Percentiles rank a stretch among this genome's conserved stretches.
phyloP scores from a whole-genome alignment of 1,139 yeast genomes.

The Sugiyamaella novakii region DNA sequence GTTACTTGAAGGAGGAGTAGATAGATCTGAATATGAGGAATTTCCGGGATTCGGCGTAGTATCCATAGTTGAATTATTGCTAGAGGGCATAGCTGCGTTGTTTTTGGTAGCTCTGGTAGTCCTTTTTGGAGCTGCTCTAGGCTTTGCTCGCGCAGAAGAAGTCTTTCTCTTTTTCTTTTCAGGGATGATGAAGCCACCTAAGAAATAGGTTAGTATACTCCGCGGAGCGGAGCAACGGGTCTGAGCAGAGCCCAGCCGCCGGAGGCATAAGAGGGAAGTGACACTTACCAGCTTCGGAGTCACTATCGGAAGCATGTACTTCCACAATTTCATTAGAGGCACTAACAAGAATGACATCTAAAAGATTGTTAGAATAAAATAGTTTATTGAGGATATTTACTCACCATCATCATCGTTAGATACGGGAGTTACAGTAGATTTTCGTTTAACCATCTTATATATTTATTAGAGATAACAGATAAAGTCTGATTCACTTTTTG shows the following conservation, averaged over 20 bases:
- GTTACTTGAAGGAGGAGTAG: conserved; percentile 23
- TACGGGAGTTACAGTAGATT: background rate
- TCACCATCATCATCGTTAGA: conserved; percentile 1
- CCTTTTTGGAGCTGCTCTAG: background rate
- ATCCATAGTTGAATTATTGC: conserved; percentile 9
- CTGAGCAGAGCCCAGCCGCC: background rate
- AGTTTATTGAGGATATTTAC: background rate
- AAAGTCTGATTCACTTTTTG: too few relatives aligned
- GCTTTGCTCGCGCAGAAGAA: background rate
- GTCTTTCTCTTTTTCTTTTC: conserved; percentile 15
- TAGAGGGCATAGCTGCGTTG: background rate
- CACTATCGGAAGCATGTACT: background rate
- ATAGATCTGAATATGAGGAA: conserved; percentile 10
- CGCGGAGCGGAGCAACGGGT: background rate
- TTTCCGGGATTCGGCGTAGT: conserved; percentile 4
- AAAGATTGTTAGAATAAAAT: background rate
- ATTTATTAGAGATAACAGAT: too few relatives aligned
- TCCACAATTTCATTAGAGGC: background rate
- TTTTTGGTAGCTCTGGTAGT: background rate
- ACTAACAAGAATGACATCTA: background rate
- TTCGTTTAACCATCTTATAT: too few relatives aligned
- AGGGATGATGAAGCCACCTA: conserved; percentile 15
- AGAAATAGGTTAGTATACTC: background rate
- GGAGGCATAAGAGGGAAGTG: background rate
- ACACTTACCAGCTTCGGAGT: conserved; percentile 10